phyloP scores from a whole-genome alignment of 768 basidiomycete species.

The Tulasnella sp. region DNA sequence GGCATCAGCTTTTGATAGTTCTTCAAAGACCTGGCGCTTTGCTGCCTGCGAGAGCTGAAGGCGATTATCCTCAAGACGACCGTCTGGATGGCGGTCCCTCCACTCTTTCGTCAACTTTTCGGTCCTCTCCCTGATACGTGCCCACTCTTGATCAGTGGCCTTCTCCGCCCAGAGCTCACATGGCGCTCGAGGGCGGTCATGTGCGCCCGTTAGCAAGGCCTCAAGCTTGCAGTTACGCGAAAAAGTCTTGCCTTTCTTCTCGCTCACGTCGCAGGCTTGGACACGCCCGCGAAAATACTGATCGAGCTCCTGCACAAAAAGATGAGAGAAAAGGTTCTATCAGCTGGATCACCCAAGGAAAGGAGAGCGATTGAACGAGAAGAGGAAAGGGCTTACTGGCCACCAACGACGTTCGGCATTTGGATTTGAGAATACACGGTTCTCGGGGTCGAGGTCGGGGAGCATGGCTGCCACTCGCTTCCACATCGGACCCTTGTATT shows the following conservation, averaged over 20 bases:
- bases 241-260: neutral
- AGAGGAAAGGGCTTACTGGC: neutral
- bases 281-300: neutral
- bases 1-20: neutral
- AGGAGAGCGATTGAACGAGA: too few species aligned
- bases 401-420: neutral
- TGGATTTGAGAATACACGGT: neutral
- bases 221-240: neutral
- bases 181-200: neutral
- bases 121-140: neutral
- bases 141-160: neutral
- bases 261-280: neutral
- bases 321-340: too few species aligned
- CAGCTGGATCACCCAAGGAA: too few species aligned
- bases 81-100: neutral
- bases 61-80: neutral
- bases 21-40: neutral
- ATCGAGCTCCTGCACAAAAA: neutral
- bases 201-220: neutral
- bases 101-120: neutral
- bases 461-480: neutral
- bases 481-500: neutral
- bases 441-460: neutral
- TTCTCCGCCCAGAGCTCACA: neutral
- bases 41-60: neutral